Evolutionary conservation across 2,329 filamentous ascomycete genomes (phyloP).

Genomic region (Alternaria rosae): DNA sequence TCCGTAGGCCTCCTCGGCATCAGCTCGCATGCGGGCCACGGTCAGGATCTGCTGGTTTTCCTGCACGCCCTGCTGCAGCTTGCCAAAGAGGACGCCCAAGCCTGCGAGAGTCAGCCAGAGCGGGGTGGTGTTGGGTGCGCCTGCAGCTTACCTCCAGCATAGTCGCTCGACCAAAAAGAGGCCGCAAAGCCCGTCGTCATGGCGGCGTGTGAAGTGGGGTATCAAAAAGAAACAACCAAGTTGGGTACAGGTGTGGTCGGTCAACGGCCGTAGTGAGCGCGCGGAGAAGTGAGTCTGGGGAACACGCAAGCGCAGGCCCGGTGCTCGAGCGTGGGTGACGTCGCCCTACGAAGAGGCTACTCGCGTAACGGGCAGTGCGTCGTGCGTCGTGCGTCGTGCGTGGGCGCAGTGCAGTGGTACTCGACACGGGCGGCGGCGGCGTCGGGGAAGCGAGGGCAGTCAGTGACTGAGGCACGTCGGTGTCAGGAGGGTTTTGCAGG

Average conservation of each 20-base stretch:
- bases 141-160: constrained; percentile 81
- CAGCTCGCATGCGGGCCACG: constrained; percentile 90
- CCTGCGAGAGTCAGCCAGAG: constrained; percentile 56
- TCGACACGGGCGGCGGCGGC: constrained; percentile 7
- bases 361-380: constrained; percentile 5
- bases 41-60: constrained; percentile 95
- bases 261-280: constrained; percentile 32
- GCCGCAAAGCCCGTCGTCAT: constrained; percentile 74
- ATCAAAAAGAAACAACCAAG: constrained; percentile 10
- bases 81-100: constrained; percentile 91
- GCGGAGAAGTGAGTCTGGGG: constrained; percentile 39
- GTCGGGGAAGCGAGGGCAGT: not conserved
- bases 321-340: constrained; percentile 4
- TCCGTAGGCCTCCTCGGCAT: constrained; percentile 91
- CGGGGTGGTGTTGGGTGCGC: constrained; percentile 8
- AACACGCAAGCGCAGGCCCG: constrained; percentile 29
- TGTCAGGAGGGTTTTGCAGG: constrained; percentile 15
- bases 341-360: constrained; percentile 15
- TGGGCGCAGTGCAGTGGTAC: constrained; percentile 5
- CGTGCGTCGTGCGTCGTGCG: constrained; percentile 8
- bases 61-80: constrained; percentile 93
- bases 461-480: constrained; percentile 7
- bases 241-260: constrained; percentile 13
- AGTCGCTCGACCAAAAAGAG: constrained; percentile 98
- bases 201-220: constrained; percentile 20